Conservation (phyloP, 768 basidiomycete species). For the Leccinum aurantiacum region DNA sequence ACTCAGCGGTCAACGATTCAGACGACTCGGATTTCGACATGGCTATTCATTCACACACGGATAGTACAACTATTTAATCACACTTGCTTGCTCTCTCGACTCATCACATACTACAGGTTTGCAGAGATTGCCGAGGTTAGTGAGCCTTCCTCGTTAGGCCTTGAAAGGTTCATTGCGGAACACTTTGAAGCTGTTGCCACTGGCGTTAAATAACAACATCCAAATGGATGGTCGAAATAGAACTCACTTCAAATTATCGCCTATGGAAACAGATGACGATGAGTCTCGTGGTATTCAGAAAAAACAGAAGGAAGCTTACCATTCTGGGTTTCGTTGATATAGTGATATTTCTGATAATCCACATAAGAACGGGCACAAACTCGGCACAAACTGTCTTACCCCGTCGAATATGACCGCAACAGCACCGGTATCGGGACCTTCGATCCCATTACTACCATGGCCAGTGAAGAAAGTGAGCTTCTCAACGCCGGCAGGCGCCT, state of each 20-base stretch:
- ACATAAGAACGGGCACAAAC: neutral
- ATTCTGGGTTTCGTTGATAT: too few species aligned
- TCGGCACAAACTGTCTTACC: neutral
- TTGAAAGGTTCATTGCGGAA: neutral
- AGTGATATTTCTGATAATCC: neutral
- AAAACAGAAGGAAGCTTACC: neutral
- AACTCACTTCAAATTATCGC: neutral
- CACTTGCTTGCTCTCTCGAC: too few species aligned
- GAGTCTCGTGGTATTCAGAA: neutral
- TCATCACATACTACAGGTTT: neutral
- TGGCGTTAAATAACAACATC: neutral
- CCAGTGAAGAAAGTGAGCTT: neutral
- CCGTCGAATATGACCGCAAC: neutral
- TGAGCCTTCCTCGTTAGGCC: neutral
- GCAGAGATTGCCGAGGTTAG: neutral
- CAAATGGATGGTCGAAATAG: neutral
- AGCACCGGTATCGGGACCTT: neutral
- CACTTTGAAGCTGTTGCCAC: neutral
- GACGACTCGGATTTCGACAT: too few species aligned
- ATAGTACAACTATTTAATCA: too few species aligned
- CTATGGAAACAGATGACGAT: neutral
- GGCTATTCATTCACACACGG: too few species aligned
- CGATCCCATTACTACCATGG: neutral
- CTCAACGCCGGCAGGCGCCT: neutral
- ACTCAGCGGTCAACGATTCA: neutral